A percentile compares a stretch with the other conserved stretches of the same genome.
Evolutionary conservation across 306 rosid species (phyloP).

Genomic region (Castanospermum australe): DNA sequence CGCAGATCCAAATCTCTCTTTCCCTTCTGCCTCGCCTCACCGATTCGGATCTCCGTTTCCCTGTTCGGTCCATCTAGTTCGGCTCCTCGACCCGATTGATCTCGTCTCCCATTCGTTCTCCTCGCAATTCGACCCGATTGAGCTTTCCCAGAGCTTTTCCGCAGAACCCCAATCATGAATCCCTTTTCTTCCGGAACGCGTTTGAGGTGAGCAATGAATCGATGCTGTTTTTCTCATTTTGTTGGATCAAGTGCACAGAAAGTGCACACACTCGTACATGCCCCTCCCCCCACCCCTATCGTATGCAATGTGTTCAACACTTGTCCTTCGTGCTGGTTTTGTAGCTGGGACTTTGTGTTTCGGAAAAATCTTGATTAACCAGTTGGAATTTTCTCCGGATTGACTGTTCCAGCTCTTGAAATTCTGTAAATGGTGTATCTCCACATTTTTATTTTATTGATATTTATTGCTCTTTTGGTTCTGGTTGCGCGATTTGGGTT

Average conservation of each 20-base stretch:
- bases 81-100: conserved; percentile 28
- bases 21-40: conserved; percentile 32
- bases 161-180: conserved; percentile 65
- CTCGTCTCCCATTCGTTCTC: conserved; percentile 24
- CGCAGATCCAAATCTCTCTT: conserved; percentile 72
- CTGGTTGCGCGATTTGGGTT: conserved; percentile 11
- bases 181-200: conserved; percentile 99
- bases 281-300: too few relatives aligned
- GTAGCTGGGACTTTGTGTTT: background rate
- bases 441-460: background rate
- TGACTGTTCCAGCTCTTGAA: background rate
- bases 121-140: conserved; percentile 54
- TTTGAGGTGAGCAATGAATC: conserved; percentile 63
- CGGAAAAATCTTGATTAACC: conserved; percentile 1
- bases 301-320: conserved; percentile 16
- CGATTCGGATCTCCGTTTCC: conserved; percentile 60
- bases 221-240: conserved; percentile 12
- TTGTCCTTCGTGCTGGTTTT: conserved; percentile 3
- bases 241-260: conserved; percentile 33
- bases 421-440: background rate
- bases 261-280: background rate
- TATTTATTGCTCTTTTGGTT: background rate
- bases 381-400: background rate
- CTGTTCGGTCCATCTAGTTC: conserved; percentile 17
- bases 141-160: conserved; percentile 46